Percentiles rank a stretch among this genome's conserved stretches.
Conservation (phyloP, 2,329 filamentous ascomycete genomes). For the Aureobasidium sp. region DNA sequence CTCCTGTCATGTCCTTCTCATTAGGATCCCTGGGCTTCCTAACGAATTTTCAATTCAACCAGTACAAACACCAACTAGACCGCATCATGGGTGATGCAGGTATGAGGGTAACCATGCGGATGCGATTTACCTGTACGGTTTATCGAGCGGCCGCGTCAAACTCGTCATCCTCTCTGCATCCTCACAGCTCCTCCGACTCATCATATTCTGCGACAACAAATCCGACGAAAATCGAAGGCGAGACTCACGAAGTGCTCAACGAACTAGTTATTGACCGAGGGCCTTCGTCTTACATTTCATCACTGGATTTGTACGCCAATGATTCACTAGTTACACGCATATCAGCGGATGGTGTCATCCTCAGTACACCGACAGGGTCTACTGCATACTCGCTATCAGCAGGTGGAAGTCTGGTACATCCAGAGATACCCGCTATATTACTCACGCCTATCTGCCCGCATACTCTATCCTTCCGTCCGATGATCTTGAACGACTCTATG, state of each 20-base stretch:
- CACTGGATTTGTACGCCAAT: constrained; percentile 92
- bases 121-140: constrained; percentile 98
- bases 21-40: constrained; percentile 82
- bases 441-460: constrained; percentile 97
- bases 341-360: constrained; percentile 95
- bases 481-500: constrained; percentile 95
- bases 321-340: constrained; percentile 91
- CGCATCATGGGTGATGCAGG: constrained; percentile 88
- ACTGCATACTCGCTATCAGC: constrained; percentile 96
- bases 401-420: constrained; percentile 90
- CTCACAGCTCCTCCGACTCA: constrained; percentile 15
- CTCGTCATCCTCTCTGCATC: constrained; percentile 21
- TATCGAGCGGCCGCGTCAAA: constrained; percentile 55
- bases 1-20: constrained; percentile 76
- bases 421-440: constrained; percentile 92
- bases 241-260: constrained; percentile 97
- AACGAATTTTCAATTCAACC: constrained; percentile 79
- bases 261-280: constrained; percentile 97
- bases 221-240: constrained; percentile 61
- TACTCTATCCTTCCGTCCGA: constrained; percentile 91
- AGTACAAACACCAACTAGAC: constrained; percentile 80
- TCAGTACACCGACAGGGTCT: constrained; percentile 82
- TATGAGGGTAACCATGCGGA: constrained; percentile 95
- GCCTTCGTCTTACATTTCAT: constrained; percentile 93
- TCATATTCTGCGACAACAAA: constrained; percentile 39